Evolutionary conservation across 768 basidiomycete species (phyloP).

Genomic region (Strobilomyces confusus): DNA sequence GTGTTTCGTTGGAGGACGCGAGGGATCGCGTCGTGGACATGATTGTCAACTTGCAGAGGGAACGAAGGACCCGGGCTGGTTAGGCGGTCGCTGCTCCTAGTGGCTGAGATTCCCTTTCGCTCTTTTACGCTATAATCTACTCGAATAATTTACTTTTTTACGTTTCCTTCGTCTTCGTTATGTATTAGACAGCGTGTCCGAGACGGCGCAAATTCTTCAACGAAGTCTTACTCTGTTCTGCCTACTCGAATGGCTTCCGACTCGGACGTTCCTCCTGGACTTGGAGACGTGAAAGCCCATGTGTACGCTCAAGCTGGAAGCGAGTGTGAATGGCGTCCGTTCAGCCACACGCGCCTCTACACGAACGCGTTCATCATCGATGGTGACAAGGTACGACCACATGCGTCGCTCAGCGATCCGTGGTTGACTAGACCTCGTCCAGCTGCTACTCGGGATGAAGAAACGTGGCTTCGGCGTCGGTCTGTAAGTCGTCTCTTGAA

Average conservation of each 20-base stretch:
- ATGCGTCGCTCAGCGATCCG: not conserved
- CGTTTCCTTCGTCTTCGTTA: constrained; percentile 1
- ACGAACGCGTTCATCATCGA: constrained; percentile 70
- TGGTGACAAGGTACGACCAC: constrained; percentile 40
- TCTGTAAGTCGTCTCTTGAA: constrained; percentile 39
- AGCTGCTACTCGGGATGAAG: constrained; percentile 74
- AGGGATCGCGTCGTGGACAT: constrained; percentile 74
- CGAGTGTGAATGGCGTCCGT: constrained; percentile 44
- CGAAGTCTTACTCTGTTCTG: not conserved
- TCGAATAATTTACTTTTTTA: constrained; percentile 1
- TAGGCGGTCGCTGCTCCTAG: not conserved
- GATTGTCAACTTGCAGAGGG: constrained; percentile 41
- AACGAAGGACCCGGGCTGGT: constrained; percentile 20
- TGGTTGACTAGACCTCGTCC: constrained; percentile 18
- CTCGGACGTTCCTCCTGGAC: constrained; percentile 40
- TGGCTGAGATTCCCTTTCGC: no score
- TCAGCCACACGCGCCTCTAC: constrained; percentile 43
- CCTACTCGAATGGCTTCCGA: constrained; percentile 9
- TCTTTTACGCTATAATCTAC: not conserved
- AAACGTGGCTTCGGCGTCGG: constrained; percentile 72
- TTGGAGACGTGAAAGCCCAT: constrained; percentile 23
- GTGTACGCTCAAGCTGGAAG: constrained; percentile 38
- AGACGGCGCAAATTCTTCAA: not conserved
- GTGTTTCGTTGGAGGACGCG: constrained; percentile 62
- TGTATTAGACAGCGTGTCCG: constrained; percentile 9